Evolutionary conservation across 306 rosid genomes (phyloP), one percentile per base, ranked within the genome.

Genomic region (Acacia melanoxylon): DNA sequence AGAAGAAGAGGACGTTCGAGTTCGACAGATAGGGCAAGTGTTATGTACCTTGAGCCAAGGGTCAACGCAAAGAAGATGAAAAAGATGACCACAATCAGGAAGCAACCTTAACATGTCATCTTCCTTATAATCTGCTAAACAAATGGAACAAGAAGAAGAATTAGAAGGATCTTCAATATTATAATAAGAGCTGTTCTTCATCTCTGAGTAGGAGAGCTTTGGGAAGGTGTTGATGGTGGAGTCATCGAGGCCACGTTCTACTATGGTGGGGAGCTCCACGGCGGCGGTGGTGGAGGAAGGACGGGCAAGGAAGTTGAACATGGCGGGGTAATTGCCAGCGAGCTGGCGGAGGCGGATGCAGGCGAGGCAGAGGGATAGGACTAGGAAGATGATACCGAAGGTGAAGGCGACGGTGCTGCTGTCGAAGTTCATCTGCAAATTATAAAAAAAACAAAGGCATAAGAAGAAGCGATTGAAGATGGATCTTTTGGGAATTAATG

Each of bases 41-140:
- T 89, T 77, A 5, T 86, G 89, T 6, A 76, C 27, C 81, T 68
- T 81, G 4, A 87, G 87, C 91, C 92, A 89, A 13, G 86, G 90
- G 80, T 89, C 86, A 75, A 89, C 81, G 59, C 90, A 89, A 24
- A 19, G 40, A 20, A 52, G 80, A 68, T 89, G 92, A 71, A 71
- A 89, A 27, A 81, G 10, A 77, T 89, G 90, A 40, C 66, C 73
- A 77, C 92, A 89, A 54, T 70, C 76, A 31, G 89, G 88, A 67
- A 87, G 88, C 56, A 87, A 17, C 62, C 87, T 82, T 69, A 89
- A 71, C 51, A 20, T 42, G 27, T 89, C 92, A 25, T 40, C 82
- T 33, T 89, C 91, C 59, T 83, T 85, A 16, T 87, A 89, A 45
- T 89, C 92, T 16, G 81, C 88, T 54, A 89, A 85, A 82, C 92